Conservation (phyloP, 129 eudicot species). For the Deinandra increscens region DNA sequence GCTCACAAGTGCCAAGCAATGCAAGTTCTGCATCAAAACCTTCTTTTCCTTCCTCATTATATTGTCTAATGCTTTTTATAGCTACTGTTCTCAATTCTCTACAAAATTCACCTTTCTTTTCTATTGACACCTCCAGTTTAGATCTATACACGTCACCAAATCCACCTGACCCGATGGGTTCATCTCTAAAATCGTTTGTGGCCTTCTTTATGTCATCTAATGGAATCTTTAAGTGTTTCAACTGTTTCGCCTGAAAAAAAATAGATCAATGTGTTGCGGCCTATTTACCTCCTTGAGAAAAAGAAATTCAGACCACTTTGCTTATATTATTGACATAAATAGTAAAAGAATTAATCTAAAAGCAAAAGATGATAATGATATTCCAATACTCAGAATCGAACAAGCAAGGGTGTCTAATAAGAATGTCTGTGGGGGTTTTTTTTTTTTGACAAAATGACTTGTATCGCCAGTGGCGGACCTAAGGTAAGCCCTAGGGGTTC, state of each 20-base stretch:
- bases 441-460: too few relatives aligned
- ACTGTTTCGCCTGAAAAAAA: not conserved
- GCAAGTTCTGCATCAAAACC: not conserved
- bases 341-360: too few relatives aligned
- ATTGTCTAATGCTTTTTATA: not conserved
- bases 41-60: not conserved
- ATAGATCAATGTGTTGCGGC: too few relatives aligned
- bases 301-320: too few relatives aligned
- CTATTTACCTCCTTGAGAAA: too few relatives aligned
- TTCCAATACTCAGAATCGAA: too few relatives aligned
- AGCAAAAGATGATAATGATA: too few relatives aligned
- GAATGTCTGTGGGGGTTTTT: too few relatives aligned
- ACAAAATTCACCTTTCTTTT: not conserved
- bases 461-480: too few relatives aligned
- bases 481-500: too few relatives aligned
- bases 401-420: too few relatives aligned
- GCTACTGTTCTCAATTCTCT: not conserved
- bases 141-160: constrained; percentile 2
- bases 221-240: not conserved
- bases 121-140: not conserved
- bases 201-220: not conserved
- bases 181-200: not conserved
- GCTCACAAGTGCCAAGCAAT: not conserved
- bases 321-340: too few relatives aligned
- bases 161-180: not conserved